Conservation (phyloP, 2,329 filamentous ascomycete genomes). For the Aureobasidium sp. region DNA sequence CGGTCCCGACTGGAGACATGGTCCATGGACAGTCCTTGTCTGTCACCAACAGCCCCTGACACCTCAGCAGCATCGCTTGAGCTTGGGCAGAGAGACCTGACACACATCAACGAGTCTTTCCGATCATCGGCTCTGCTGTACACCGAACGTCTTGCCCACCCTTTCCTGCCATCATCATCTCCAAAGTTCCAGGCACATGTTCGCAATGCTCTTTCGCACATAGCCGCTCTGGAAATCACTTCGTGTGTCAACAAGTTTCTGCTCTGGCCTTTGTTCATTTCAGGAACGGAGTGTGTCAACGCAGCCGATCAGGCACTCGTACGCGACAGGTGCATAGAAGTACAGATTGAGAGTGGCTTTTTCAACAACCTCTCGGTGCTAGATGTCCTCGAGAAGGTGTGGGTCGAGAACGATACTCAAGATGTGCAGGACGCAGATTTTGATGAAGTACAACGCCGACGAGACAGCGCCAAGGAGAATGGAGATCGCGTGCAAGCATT, state of each 20-base stretch:
- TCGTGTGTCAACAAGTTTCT: constrained; percentile 76
- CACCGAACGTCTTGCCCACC: constrained; percentile 76
- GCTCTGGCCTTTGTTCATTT: constrained; percentile 87
- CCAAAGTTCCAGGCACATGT: constrained; percentile 78
- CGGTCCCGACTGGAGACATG: constrained; percentile 69
- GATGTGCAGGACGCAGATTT: constrained; percentile 17
- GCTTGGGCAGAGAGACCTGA: constrained; percentile 60
- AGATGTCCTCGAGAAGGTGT: constrained; percentile 77
- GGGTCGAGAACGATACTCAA: constrained; percentile 40
- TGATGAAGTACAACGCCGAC: constrained; percentile 21
- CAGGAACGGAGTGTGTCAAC: constrained; percentile 80
- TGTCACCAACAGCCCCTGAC: constrained; percentile 32
- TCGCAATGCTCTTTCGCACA: constrained; percentile 72
- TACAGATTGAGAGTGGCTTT: constrained; percentile 82
- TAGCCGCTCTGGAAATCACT: constrained; percentile 65
- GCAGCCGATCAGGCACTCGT: constrained; percentile 71
- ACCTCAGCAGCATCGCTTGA: constrained; percentile 18
- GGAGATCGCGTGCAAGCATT: constrained; percentile 32
- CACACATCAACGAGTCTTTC: constrained; percentile 82
- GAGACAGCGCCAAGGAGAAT: constrained; percentile 17
- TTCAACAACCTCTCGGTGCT: constrained; percentile 86
- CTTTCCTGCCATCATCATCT: constrained; percentile 61
- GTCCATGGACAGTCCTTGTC: constrained; percentile 47
- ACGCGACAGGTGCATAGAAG: constrained; percentile 70
- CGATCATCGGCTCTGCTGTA: constrained; percentile 83